Evolutionary conservation across 768 basidiomycete genomes (phyloP), one percentile per base, ranked within the genome.

Genomic region (Mycena venus): DNA sequence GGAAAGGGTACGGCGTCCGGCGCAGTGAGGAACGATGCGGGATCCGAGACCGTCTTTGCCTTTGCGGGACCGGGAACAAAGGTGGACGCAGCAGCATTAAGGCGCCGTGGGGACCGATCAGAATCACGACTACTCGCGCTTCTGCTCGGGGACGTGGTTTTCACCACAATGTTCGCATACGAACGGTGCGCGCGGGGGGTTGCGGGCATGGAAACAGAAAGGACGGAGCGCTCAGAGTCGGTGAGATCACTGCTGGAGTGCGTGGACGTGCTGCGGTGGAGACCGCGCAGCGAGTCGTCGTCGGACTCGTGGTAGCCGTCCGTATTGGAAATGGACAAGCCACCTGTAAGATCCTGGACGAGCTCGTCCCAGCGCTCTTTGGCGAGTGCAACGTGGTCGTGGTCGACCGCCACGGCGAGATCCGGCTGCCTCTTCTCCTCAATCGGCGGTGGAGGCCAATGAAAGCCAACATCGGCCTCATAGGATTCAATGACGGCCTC

Each of bases 151-250:
- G 84, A 86, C 56, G 72, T 74, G 61, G 80, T 80, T 72, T 85
- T 84, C 49, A 86, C 81, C 56, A 82, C 79, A 29, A 86, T 82
- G 60, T 84, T 82, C 15, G 84, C 81, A 23, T 86, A 85, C 19
- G 82, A 79, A n/a, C 78, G 70, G 70, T 81, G 85, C 38, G 84
- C 83, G 61, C 86, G 87, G 15, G 90, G 90, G 11, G 90, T 90
- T n/a, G 86, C 84, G n/a, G 90, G 90, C 73, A 84, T 84, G 8
- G 86, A 84, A 61, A 85, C 82, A 2, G 88, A 90, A 53, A 85
- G 83, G 40, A 86, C 83, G 3, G 88, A 89, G 63, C 81, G 78
- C 59, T 85, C 85, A 11, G 85, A 85, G 68, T 86, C 86, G 14
- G 85, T 86, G 51, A 86, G 83, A 78, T 88, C 87, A 56, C 86